Evolutionary conservation across 2,329 filamentous ascomycete species (phyloP).

Genomic region (Celoporthe dispersa): DNA sequence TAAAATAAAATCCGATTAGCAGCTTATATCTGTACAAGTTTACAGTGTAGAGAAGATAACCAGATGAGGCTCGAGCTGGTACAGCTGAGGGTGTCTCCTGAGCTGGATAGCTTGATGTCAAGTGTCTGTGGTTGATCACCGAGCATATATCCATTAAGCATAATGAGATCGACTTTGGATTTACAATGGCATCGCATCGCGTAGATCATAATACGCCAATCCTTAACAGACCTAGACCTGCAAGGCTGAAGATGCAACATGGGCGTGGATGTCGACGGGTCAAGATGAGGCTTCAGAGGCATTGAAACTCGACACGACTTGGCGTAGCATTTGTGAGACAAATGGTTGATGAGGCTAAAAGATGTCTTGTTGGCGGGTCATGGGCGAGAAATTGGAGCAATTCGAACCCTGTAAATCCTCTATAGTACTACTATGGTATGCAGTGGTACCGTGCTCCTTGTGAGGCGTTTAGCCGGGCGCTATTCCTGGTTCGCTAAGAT

Average conservation of each 20-base stretch:
- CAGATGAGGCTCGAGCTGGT: background rate
- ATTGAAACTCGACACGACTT: constrained; percentile 23
- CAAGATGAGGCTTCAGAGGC: constrained; percentile 2
- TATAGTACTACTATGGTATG: background rate
- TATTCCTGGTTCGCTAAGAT: constrained; percentile 2
- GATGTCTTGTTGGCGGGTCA: background rate
- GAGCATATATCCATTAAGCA: background rate
- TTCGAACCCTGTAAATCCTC: background rate
- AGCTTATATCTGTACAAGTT: background rate
- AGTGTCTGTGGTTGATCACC: background rate
- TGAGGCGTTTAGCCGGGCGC: background rate
- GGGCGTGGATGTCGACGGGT: background rate
- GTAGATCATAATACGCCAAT: constrained; percentile 10
- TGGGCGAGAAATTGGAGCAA: background rate
- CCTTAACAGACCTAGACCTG: constrained; percentile 12
- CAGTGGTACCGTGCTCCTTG: background rate
- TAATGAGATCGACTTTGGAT: constrained; percentile 13
- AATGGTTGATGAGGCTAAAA: background rate
- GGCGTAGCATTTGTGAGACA: constrained; percentile 13
- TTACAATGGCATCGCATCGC: constrained; percentile 12
- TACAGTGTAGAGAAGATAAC: too few relatives aligned
- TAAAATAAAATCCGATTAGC: constrained; percentile 5
- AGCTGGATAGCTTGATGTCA: background rate
- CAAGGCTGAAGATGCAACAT: background rate
- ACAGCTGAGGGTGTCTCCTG: constrained; percentile 10